Percentiles rank a stretch among this genome's conserved stretches.
Conservation (phyloP, 129 eudicot genomes). For the Tanacetum coccineum region DNA sequence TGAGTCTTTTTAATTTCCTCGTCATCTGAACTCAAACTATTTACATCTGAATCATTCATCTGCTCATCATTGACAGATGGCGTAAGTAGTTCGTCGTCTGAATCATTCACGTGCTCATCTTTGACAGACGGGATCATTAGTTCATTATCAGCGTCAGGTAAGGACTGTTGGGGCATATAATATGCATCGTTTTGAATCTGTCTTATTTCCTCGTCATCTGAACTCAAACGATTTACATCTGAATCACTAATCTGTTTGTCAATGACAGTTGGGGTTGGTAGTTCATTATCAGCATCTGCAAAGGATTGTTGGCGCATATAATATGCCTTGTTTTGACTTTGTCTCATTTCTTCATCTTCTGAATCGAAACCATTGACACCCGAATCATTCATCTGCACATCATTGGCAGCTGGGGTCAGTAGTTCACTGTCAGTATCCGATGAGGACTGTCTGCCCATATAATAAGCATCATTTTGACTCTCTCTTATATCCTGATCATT, state of each 20-base stretch:
- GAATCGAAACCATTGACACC: neutral
- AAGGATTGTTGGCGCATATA: neutral
- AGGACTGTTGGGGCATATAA: neutral
- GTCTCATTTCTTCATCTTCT: neutral
- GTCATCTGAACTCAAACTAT: neutral
- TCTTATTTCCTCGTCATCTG: constrained; percentile 1
- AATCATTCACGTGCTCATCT: too few relatives aligned
- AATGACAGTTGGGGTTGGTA: neutral
- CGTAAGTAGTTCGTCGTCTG: too few relatives aligned
- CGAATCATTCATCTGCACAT: neutral
- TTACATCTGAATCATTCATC: neutral
- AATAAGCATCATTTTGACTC: neutral
- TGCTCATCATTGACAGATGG: neutral
- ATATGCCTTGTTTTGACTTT: neutral
- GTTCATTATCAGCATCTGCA: neutral
- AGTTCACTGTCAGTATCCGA: neutral
- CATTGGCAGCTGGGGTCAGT: neutral
- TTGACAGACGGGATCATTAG: neutral
- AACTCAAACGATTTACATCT: neutral
- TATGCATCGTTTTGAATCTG: too few relatives aligned
- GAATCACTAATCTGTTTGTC: neutral
- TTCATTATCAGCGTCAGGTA: neutral
- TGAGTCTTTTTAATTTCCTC: neutral
- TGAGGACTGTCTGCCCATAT: neutral
- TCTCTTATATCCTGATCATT: neutral